These are phyloP conservation scores for Termitomyces sp. DNA, from an alignment of 1,284 basidiomycete species.

Conservation along the genomic window DNA sequence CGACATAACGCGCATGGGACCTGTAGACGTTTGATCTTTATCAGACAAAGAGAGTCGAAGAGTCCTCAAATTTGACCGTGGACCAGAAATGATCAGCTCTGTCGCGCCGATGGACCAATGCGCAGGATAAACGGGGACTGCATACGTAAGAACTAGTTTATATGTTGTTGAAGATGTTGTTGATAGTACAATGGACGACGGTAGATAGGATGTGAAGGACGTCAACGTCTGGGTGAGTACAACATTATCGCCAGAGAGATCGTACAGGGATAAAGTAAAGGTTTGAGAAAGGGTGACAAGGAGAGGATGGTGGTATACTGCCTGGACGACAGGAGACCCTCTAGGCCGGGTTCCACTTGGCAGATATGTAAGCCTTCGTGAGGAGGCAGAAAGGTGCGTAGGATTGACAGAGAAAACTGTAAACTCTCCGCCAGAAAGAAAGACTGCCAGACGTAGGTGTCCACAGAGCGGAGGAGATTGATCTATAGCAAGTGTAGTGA, in stretches of 20 bases:
- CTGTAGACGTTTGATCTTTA: constrained; percentile 15
- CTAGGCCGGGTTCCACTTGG: constrained; percentile 36
- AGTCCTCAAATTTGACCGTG: constrained; percentile 15
- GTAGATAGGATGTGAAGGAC: constrained; percentile 71
- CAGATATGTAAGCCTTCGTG: constrained; percentile 42
- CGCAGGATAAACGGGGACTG: constrained; percentile 70
- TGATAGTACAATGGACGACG: constrained; percentile 66
- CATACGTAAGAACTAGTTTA: constrained; percentile 67
- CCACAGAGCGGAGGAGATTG: constrained; percentile 52
- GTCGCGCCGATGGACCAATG: constrained; percentile 79
- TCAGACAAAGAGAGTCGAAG: constrained; percentile 17
- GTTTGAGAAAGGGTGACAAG: constrained; percentile 63
- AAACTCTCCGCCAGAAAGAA: constrained; percentile 67
- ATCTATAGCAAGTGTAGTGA: constrained; percentile 64
- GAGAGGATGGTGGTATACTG: constrained; percentile 72
- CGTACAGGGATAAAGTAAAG: constrained; percentile 66
- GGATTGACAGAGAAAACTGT: constrained; percentile 49
- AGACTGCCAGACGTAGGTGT: constrained; percentile 47
- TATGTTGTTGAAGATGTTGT: constrained; percentile 51
- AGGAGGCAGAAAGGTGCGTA: constrained; percentile 34
- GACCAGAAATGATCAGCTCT: constrained; percentile 58
- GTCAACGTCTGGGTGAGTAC: constrained; percentile 57
- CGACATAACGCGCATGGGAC: constrained; percentile 40
- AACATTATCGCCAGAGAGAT: constrained; percentile 47
- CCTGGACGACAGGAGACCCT: constrained; percentile 49